phyloP scores from a whole-genome alignment of 495 filamentous ascomycete genomes.

The Extremus antarcticus region DNA sequence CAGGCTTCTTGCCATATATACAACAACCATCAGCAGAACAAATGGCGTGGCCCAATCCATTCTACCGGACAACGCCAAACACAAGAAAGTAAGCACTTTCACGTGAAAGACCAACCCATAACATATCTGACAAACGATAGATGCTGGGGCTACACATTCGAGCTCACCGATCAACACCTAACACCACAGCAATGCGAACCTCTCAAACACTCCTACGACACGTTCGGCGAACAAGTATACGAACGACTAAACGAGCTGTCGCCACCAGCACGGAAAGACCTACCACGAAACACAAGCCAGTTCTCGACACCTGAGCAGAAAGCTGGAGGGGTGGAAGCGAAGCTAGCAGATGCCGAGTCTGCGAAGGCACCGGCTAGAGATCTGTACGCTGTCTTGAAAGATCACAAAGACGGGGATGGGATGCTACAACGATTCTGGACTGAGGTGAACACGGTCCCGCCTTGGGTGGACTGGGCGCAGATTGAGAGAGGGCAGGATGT shows the following conservation, averaged over 20 bases:
- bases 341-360: slow-evolving; percentile 1
- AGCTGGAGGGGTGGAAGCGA: not conserved
- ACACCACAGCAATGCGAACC: slow-evolving; percentile 50
- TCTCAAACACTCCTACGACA: slow-evolving; percentile 55
- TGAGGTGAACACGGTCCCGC: slow-evolving; percentile 57
- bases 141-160: slow-evolving; percentile 59
- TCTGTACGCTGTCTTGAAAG: slow-evolving; percentile 48
- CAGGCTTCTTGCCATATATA: no score
- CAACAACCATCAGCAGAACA: not conserved
- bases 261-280: slow-evolving; percentile 25
- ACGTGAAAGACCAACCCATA: not conserved
- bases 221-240: slow-evolving; percentile 53
- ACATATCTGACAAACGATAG: slow-evolving; percentile 17
- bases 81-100: slow-evolving; percentile 25
- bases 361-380: slow-evolving; percentile 34
- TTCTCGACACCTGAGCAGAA: slow-evolving; percentile 6
- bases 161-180: slow-evolving; percentile 56
- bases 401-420: slow-evolving; percentile 46
- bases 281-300: slow-evolving; percentile 25
- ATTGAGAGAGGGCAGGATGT: slow-evolving; percentile 57
- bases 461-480: slow-evolving; percentile 76
- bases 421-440: slow-evolving; percentile 52
- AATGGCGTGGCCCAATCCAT: slow-evolving; percentile 34
- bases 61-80: slow-evolving; percentile 25
- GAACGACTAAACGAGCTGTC: slow-evolving; percentile 48